Conservation (phyloP, 1,139 yeast genomes). For the Zhuliangozyma parablackwelliae region DNA sequence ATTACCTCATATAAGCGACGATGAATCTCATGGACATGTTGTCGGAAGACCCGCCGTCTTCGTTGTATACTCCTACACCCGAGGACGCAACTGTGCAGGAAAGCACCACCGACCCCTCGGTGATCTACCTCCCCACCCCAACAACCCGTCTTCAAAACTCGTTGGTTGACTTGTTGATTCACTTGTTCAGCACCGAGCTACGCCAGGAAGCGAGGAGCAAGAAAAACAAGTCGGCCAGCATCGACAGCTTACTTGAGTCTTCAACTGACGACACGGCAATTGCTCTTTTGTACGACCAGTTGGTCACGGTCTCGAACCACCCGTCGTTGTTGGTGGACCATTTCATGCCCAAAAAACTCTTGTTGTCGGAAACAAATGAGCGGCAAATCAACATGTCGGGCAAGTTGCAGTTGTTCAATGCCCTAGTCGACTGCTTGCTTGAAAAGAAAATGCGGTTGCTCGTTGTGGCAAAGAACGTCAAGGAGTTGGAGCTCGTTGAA, state of each 20-base stretch:
- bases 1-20: constrained; percentile 1
- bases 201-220: constrained; percentile 22
- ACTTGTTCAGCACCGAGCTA: constrained; percentile 48
- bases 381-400: constrained; percentile 52
- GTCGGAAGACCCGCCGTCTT: constrained; percentile 16
- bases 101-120: constrained; percentile 9
- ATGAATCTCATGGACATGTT: constrained; percentile 42
- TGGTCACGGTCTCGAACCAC: constrained; percentile 51
- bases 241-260: constrained; percentile 29
- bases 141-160: constrained; percentile 55
- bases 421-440: constrained; percentile 37
- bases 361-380: constrained; percentile 61
- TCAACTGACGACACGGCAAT: neutral
- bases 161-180: constrained; percentile 48
- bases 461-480: constrained; percentile 57
- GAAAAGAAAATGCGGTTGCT: constrained; percentile 29
- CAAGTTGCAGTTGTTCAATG: constrained; percentile 53
- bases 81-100: neutral
- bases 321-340: constrained; percentile 72
- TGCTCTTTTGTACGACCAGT: constrained; percentile 43
- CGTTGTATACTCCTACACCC: constrained; percentile 6
- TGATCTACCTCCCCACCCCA: constrained; percentile 52
- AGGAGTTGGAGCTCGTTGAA: constrained; percentile 69
- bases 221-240: constrained; percentile 25
- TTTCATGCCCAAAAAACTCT: constrained; percentile 63